phyloP scores from a whole-genome alignment of 768 basidiomycete species.

The Nidula microcarpa region DNA sequence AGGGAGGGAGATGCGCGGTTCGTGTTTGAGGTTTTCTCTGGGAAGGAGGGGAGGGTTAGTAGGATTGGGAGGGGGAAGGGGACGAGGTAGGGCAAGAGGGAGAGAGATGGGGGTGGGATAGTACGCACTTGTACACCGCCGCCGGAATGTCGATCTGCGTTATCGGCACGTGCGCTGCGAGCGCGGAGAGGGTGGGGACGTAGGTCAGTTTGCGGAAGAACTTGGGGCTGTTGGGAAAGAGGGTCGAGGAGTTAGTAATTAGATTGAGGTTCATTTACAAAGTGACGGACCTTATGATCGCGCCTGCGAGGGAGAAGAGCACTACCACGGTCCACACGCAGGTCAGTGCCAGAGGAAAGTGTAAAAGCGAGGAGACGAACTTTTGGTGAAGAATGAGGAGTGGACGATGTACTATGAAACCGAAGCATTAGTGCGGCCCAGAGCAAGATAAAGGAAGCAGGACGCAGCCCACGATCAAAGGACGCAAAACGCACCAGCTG shows the following conservation, averaged over 20 bases:
- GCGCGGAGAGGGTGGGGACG: constrained; percentile 70
- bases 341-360: neutral
- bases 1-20: constrained; percentile 67
- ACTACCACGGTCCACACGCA: constrained; percentile 37
- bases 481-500: constrained; percentile 51
- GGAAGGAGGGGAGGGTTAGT: neutral
- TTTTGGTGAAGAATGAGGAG: constrained; percentile 85
- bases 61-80: constrained; percentile 5
- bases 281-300: constrained; percentile 70
- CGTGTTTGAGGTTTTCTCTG: constrained; percentile 79
- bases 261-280: no score
- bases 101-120: neutral
- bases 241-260: neutral
- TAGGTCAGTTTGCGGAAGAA: constrained; percentile 86
- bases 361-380: constrained; percentile 32
- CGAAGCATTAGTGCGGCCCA: neutral
- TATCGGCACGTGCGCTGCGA: constrained; percentile 75
- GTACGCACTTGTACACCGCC: constrained; percentile 73
- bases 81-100: neutral
- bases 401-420: constrained; percentile 73
- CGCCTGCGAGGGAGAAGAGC: constrained; percentile 85
- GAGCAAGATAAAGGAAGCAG: constrained; percentile 1
- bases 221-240: constrained; percentile 60
- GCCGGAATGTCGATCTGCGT: constrained; percentile 86
- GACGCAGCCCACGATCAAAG: neutral